Conservation (phyloP, 2,329 filamentous ascomycete genomes). For the Fusarium begoniae region DNA sequence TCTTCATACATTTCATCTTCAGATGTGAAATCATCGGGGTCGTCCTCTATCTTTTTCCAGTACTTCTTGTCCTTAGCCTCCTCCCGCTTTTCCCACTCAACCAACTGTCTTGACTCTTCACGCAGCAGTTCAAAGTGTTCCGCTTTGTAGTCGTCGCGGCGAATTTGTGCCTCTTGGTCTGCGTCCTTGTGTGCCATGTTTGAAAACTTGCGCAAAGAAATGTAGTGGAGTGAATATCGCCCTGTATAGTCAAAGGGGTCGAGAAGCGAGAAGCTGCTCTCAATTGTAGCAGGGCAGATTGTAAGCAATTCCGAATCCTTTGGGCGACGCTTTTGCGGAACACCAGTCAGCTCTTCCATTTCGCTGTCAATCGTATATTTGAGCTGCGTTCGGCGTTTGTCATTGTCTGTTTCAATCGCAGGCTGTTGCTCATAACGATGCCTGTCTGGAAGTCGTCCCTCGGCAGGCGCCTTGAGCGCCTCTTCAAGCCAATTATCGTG, state of each 20-base stretch:
- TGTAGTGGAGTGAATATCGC: background rate
- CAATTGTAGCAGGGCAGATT: background rate
- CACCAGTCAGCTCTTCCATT: background rate
- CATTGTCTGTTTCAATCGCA: rapidly evolving
- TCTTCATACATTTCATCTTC: background rate
- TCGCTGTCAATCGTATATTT: background rate
- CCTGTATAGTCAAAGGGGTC: background rate
- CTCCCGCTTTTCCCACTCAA: background rate
- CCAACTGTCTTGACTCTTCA: background rate
- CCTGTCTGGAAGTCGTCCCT: too few species aligned
- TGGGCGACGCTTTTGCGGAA: background rate
- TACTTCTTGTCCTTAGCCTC: background rate
- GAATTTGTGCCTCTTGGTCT: background rate
- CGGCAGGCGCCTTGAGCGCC: background rate
- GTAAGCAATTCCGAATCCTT: background rate
- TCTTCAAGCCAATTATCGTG: background rate
- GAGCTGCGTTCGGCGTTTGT: rapidly evolving
- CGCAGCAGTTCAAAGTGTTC: background rate
- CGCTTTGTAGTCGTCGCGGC: background rate
- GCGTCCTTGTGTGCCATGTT: background rate
- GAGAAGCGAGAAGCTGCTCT: background rate
- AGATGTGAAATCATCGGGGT: background rate
- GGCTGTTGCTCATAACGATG: background rate
- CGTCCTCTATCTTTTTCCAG: background rate
- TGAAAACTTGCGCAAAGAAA: background rate